Percentiles rank a stretch among this genome's conserved stretches.
Conservation (phyloP, 352 stramenopile species). For the Phytophthora megakarya region DNA sequence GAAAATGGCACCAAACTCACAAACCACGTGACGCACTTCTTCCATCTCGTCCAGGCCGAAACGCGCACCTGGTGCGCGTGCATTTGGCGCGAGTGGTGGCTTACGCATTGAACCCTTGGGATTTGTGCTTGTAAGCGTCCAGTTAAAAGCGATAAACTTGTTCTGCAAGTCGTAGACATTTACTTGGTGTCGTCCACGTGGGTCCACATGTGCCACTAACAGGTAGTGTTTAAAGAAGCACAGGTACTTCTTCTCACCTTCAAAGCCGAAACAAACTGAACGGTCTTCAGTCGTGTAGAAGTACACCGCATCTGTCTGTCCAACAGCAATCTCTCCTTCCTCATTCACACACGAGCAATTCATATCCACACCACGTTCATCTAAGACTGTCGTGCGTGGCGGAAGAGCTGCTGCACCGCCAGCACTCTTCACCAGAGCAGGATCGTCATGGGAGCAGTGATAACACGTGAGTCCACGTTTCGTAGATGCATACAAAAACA, state of each 20-base stretch:
- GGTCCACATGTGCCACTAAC: conserved; percentile 82
- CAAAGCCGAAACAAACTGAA: conserved; percentile 87
- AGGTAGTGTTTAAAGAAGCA: conserved; percentile 91
- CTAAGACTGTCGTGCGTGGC: conserved; percentile 74
- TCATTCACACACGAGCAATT: conserved; percentile 87
- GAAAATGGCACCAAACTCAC: conserved; percentile 88
- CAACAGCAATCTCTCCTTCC: conserved; percentile 82
- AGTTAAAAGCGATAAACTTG: conserved; percentile 94
- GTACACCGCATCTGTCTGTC: conserved; percentile 87
- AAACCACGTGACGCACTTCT: conserved; percentile 86
- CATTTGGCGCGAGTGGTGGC: conserved; percentile 38
- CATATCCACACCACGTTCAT: conserved; percentile 82
- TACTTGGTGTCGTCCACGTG: conserved; percentile 80
- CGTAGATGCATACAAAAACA: conserved; percentile 85
- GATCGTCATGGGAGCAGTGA: conserved; percentile 84
- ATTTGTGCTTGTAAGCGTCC: conserved; percentile 76
- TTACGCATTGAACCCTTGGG: conserved; percentile 39
- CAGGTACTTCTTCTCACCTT: conserved; percentile 88
- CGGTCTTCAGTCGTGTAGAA: conserved; percentile 91
- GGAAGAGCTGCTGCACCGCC: conserved; percentile 63
- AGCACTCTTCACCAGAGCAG: conserved; percentile 72
- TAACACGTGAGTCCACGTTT: conserved; percentile 83
- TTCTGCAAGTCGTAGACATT: conserved; percentile 93
- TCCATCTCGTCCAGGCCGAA: conserved; percentile 88
- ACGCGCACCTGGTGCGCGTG: conserved; percentile 55